Conservation (phyloP, 1,284 basidiomycete species). For the Microbotryomycetes sp. region DNA sequence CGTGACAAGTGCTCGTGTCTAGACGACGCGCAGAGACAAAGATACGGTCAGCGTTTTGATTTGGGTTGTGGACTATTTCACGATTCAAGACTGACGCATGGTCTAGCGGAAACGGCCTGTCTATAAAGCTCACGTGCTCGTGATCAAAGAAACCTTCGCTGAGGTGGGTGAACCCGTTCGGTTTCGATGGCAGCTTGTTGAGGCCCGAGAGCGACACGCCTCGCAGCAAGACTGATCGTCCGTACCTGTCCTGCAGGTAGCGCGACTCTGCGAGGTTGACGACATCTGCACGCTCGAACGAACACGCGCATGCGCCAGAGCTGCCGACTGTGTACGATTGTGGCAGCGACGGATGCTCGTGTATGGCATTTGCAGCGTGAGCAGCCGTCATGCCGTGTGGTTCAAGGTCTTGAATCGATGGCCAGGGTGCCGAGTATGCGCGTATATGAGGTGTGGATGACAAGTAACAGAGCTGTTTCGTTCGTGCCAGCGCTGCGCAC, state of each 20-base stretch:
- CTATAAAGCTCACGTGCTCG: constrained; percentile 40
- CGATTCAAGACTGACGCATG: constrained; percentile 27
- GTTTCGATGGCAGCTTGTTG: constrained; percentile 40
- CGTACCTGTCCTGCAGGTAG: constrained; percentile 37
- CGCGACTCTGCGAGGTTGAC: not conserved
- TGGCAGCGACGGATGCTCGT: constrained; percentile 5
- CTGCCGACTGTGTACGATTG: constrained; percentile 4
- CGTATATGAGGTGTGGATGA: too few relatives aligned
- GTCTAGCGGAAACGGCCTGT: constrained; percentile 41
- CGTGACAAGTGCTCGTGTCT: constrained; percentile 37
- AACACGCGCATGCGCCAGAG: constrained; percentile 4
- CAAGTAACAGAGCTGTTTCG: too few relatives aligned
- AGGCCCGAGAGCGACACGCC: constrained; percentile 42
- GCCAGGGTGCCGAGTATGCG: too few relatives aligned
- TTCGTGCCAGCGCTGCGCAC: too few relatives aligned
- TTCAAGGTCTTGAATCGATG: too few relatives aligned
- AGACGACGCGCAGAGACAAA: constrained; percentile 9
- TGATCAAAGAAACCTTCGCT: constrained; percentile 37
- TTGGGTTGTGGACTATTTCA: too few relatives aligned
- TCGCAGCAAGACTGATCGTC: constrained; percentile 39
- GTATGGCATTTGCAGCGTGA: too few relatives aligned
- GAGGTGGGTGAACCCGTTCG: constrained; percentile 27
- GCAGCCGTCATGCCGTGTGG: too few relatives aligned
- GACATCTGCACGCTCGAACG: not conserved
- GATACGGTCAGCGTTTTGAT: too few relatives aligned